Evolutionary conservation across 179 eudicot genomes (phyloP).

Genomic region (Spinacia oleracea): DNA sequence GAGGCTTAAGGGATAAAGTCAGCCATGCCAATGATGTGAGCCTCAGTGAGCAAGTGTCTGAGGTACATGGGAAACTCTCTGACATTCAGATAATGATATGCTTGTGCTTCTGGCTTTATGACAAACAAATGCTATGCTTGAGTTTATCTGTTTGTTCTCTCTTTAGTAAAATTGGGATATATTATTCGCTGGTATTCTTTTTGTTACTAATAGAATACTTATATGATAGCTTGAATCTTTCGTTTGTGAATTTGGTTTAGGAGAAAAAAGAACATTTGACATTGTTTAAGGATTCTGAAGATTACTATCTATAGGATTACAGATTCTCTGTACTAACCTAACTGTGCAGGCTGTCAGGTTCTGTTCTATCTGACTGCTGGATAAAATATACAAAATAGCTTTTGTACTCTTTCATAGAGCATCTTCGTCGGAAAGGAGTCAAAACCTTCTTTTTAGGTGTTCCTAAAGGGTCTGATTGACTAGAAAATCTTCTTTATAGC

Average conservation of each 20-base stretch:
- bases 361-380: neutral
- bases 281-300: neutral
- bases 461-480: neutral
- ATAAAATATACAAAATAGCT: neutral
- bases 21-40: slow-evolving; percentile 29
- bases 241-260: neutral
- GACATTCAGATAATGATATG: neutral
- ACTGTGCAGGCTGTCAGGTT: neutral
- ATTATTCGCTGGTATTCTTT: neutral
- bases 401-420: neutral
- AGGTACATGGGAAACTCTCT: slow-evolving; percentile 43
- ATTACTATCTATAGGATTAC: neutral
- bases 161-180: neutral
- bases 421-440: no score
- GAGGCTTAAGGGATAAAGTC: slow-evolving; percentile 25
- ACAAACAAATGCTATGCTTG: neutral
- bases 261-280: neutral
- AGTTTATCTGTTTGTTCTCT: neutral
- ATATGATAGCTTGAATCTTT: neutral
- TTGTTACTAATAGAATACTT: neutral
- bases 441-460: no score
- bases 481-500: neutral
- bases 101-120: slow-evolving; percentile 2
- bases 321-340: neutral
- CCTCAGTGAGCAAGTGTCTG: slow-evolving; percentile 43